Percentiles rank a stretch among this genome's conserved stretches.
Evolutionary conservation across 495 filamentous ascomycete species (phyloP).

Genomic region (Neurospora hispaniola): DNA sequence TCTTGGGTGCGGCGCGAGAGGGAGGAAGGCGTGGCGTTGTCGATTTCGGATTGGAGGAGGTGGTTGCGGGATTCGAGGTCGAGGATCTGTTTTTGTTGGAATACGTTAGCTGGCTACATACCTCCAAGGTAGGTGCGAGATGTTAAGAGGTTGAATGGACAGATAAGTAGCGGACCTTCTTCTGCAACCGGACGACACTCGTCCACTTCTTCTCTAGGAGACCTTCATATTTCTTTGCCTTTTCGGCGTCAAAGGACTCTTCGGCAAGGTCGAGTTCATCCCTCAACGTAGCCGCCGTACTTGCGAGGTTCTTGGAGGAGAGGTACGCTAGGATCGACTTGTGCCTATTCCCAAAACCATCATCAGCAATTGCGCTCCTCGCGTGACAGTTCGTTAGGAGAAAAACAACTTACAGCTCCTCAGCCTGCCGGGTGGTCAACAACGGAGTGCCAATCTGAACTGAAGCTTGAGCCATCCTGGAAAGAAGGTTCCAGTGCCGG

Average conservation of each 20-base stretch:
- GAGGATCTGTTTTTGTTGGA: slow-evolving; percentile 53
- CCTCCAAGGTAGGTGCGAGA: background rate
- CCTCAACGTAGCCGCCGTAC: slow-evolving; percentile 53
- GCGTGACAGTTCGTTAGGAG: no score
- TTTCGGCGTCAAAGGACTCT: slow-evolving; percentile 57
- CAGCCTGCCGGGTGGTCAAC: slow-evolving; percentile 64
- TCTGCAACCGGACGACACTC: slow-evolving; percentile 73
- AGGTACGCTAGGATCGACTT: slow-evolving; percentile 84
- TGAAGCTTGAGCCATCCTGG: background rate
- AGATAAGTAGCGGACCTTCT: slow-evolving; percentile 47
- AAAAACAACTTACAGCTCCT: slow-evolving; percentile 58
- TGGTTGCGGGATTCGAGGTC: slow-evolving; percentile 67
- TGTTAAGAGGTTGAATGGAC: no score
- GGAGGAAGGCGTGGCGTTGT: slow-evolving; percentile 70
- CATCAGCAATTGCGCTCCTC: background rate
- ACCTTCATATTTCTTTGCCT: slow-evolving; percentile 73
- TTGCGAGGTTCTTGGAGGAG: slow-evolving; percentile 49
- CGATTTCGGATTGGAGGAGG: slow-evolving; percentile 68
- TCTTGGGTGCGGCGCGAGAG: slow-evolving; percentile 55
- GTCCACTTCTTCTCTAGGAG: slow-evolving; percentile 92
- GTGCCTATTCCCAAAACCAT: slow-evolving; percentile 43
- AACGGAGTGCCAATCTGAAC: background rate
- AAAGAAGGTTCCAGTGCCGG: background rate
- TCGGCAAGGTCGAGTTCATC: slow-evolving; percentile 50
- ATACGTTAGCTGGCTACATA: background rate